phyloP scores from a whole-genome alignment of 345 rosid genomes.

The Citrus sp. region DNA sequence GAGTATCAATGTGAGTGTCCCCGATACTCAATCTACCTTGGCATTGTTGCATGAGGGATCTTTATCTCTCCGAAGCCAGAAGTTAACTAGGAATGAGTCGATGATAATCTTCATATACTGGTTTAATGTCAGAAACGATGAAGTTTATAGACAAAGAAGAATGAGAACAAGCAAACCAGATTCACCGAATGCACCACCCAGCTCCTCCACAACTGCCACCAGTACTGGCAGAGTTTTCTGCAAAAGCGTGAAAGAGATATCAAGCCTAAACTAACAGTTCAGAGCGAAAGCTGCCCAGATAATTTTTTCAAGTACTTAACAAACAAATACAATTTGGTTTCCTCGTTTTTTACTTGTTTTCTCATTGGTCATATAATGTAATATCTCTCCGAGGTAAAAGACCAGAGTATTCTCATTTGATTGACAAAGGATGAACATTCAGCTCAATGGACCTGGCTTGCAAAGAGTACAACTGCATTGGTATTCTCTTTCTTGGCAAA shows the following conservation, averaged over 20 bases:
- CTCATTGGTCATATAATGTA: too few relatives aligned
- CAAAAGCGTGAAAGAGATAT: slow-evolving; percentile 10
- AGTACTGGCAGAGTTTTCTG: slow-evolving; percentile 89
- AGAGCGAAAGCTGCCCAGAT: background rate
- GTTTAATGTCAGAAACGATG: slow-evolving; percentile 6
- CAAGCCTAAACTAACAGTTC: background rate
- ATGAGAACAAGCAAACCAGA: slow-evolving; percentile 24
- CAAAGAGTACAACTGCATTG: slow-evolving; percentile 60
- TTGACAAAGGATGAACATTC: background rate
- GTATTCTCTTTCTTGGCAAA: slow-evolving; percentile 64
- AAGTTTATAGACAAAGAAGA: background rate
- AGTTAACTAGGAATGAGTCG: slow-evolving; percentile 38
- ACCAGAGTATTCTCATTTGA: background rate
- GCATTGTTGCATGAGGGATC: background rate
- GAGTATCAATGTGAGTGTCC: background rate
- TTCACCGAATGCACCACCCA: slow-evolving; percentile 84
- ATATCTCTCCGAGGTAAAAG: too few relatives aligned
- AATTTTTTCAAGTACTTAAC: background rate
- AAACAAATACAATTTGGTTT: background rate
- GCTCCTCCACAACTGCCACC: slow-evolving; percentile 86
- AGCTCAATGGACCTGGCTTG: slow-evolving; percentile 60
- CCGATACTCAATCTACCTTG: slow-evolving; percentile 36
- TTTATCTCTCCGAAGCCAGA: too few relatives aligned
- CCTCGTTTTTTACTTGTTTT: background rate
- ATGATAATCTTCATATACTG: slow-evolving; percentile 42